These are phyloP conservation scores for Sugiyamaella mastotermitis DNA, from an alignment of 805 yeast genomes.

Conservation along the genomic window DNA sequence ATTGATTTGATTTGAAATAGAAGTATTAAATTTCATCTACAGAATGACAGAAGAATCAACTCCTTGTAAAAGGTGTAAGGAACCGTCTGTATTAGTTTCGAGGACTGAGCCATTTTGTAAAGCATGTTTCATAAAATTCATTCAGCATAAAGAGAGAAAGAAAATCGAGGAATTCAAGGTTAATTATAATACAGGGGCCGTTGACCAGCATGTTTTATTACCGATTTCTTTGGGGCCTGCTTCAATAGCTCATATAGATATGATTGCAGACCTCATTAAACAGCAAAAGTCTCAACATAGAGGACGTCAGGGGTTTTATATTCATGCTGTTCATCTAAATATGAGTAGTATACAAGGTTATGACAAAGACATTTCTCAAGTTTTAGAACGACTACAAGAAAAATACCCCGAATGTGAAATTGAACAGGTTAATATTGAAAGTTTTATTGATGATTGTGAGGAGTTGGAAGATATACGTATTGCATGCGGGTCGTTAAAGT, in stretches of 20 bases:
- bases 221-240: slow-evolving; percentile 64
- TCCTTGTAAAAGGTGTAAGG: slow-evolving; percentile 47
- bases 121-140: slow-evolving; percentile 62
- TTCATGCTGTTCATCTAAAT: slow-evolving; percentile 47
- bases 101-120: slow-evolving; percentile 64
- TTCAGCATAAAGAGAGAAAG: slow-evolving; percentile 74
- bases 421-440: slow-evolving; percentile 3
- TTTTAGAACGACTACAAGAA: slow-evolving; percentile 20
- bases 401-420: slow-evolving; percentile 28
- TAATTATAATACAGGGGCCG: slow-evolving; percentile 46
- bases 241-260: slow-evolving; percentile 64
- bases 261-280: slow-evolving; percentile 50
- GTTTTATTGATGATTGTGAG: slow-evolving; percentile 7
- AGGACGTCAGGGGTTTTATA: slow-evolving; percentile 62
- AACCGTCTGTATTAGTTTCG: slow-evolving; percentile 39
- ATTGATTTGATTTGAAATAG: too few species aligned
- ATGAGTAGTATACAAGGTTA: slow-evolving; percentile 9
- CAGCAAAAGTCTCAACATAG: slow-evolving; percentile 60
- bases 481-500: neutral
- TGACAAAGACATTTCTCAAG: slow-evolving; percentile 9
- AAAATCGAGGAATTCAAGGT: slow-evolving; percentile 77
- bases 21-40: too few species aligned
- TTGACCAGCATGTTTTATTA: slow-evolving; percentile 37
- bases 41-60: slow-evolving; percentile 5
- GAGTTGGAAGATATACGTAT: slow-evolving; percentile 1